Evolutionary conservation across 2,329 filamentous ascomycete genomes (phyloP).

Genomic region (Apiospora koreana): DNA sequence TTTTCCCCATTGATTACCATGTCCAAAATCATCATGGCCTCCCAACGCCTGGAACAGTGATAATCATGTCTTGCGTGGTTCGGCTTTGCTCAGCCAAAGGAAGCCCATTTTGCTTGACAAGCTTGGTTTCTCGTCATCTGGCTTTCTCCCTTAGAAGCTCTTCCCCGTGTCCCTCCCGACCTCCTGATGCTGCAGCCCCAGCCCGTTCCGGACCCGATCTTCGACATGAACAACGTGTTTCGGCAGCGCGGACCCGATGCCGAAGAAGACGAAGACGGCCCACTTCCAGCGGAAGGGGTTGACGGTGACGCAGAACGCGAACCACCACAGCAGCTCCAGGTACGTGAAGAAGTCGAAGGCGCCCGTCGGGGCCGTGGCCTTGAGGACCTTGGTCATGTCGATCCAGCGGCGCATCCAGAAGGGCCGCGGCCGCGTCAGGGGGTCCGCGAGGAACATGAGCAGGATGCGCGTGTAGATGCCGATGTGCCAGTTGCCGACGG

Average conservation of each 20-base stretch:
- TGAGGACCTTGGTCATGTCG: slow-evolving; percentile 75
- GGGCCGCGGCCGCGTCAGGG: slow-evolving; percentile 68
- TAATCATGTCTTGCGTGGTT: no score
- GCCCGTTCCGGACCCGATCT: slow-evolving; percentile 56
- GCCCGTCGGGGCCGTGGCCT: slow-evolving; percentile 67
- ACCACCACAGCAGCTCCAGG: slow-evolving; percentile 83
- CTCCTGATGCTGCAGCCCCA: slow-evolving; percentile 39
- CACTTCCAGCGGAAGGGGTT: slow-evolving; percentile 93
- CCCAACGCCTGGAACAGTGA: no score
- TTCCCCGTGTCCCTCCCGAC: slow-evolving; percentile 31
- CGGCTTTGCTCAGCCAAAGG: no score
- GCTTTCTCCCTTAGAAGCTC: slow-evolving; percentile 28
- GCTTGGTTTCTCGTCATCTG: no score
- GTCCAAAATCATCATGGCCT: no score
- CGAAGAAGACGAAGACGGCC: slow-evolving; percentile 80
- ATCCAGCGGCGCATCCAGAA: slow-evolving; percentile 86
- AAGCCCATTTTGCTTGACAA: no score
- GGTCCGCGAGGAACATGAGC: slow-evolving; percentile 83
- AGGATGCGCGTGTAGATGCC: slow-evolving; percentile 86
- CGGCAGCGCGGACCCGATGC: slow-evolving; percentile 68
- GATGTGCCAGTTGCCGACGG: slow-evolving; percentile 85
- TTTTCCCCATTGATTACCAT: no score
- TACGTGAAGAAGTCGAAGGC: slow-evolving; percentile 93
- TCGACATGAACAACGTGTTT: slow-evolving; percentile 67
- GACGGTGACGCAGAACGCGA: slow-evolving; percentile 72